phyloP scores from a whole-genome alignment of 495 filamentous ascomycete genomes.

The Geopyxis carbonaria region DNA sequence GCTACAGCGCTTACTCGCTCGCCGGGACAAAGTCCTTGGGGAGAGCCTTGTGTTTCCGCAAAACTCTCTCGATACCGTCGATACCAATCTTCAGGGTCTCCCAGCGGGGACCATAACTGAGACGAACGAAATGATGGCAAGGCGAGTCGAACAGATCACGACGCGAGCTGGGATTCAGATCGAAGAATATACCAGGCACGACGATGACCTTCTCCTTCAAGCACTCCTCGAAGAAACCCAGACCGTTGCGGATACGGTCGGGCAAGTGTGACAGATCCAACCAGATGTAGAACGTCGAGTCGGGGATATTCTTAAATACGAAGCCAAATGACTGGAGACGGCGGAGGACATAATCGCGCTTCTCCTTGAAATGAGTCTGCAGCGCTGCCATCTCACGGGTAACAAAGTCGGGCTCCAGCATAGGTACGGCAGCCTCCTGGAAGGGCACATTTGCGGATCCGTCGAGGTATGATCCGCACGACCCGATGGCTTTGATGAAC shows the following conservation, averaged over 20 bases:
- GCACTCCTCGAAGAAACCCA: conserved; percentile 94
- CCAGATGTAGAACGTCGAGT: conserved; percentile 90
- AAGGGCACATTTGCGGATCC: conserved; percentile 89
- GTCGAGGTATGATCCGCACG: conserved; percentile 87
- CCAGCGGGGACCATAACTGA: conserved; percentile 84
- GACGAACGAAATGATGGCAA: conserved; percentile 85
- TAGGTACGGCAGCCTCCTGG: conserved; percentile 80
- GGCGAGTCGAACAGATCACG: conserved; percentile 87
- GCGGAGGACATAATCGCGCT: conserved; percentile 73
- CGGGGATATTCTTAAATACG: conserved; percentile 48
- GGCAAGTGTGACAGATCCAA: conserved; percentile 49
- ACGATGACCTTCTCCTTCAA: conserved; percentile 86
- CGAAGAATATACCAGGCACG: conserved; percentile 83
- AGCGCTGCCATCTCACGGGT: conserved; percentile 75
- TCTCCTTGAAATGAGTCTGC: conserved; percentile 71
- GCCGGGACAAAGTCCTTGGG: neutral
- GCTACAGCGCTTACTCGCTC: neutral
- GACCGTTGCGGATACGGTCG: conserved; percentile 64
- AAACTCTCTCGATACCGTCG: conserved; percentile 74
- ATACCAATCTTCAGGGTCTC: conserved; percentile 69
- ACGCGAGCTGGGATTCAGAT: conserved; percentile 77
- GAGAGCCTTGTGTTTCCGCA: conserved; percentile 35
- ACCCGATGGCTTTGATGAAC: conserved; percentile 85
- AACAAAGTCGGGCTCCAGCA: conserved; percentile 73
- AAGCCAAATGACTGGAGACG: conserved; percentile 74